Evolutionary conservation across 1,284 basidiomycete species (phyloP), one percentile per base, ranked within the genome.

Genomic region (Leccinum fuscescens): DNA sequence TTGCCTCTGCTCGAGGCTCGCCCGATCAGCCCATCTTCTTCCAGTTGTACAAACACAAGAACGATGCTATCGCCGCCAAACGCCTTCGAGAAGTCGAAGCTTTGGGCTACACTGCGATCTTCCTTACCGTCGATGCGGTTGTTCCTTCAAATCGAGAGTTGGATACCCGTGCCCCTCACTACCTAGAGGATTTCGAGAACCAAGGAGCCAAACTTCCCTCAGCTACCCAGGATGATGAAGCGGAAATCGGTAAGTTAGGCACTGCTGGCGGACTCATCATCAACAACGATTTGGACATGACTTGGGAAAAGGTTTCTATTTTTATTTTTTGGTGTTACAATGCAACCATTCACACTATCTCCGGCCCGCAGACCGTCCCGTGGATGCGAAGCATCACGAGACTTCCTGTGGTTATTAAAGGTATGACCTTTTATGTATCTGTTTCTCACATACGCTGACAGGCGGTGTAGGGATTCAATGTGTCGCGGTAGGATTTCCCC

Each of bases 41-140:
- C 78, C 89, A 90, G 71, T 78, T 97, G 33, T 97, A 97, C 76
- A 93, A 96, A 71, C 88, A 94, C 75, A 79, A 79, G 53, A 83
- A 93, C 69, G 83, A 93, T 55, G 71, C 76, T 4, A 79, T 85
- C 27, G 92, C 93, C 2, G 85, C 86, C 66, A 82, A 85, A 63
- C 86, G 92, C 39, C 82, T 97, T 35, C 80, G 79, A 48, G 86
- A 92, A 62, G 82, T 94, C 22, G 88, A 92, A 65, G 69, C 73
- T 17, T 76, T 90, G 9, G 91, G 91, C 0, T 93, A 90, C 74
- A 92, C 88, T 57, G 94, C 93, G 1, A 91, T 98, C 57, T 93
- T 94, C 74, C 77, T 97, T 50, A 97, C 95, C 0, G 94, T 96
- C 3, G 95, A 97, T 76, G 93, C 94, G 6, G 82, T 93, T 4